These are phyloP conservation scores for Umbelopsis sp. DNA, from an alignment of 371 early-diverging fungal species.

Conservation along the genomic window DNA sequence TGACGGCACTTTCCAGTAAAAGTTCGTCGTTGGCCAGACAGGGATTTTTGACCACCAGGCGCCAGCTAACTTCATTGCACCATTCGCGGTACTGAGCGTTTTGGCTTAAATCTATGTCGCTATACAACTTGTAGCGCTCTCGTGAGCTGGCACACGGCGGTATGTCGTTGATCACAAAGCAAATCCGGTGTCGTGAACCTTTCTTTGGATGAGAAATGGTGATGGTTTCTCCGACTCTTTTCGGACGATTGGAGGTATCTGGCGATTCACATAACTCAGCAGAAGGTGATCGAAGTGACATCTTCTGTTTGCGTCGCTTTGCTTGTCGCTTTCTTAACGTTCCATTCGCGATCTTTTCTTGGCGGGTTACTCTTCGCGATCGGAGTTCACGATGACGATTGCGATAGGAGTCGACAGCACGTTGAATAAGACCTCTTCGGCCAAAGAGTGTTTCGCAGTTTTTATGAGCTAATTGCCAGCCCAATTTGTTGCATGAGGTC, in stretches of 20 bases:
- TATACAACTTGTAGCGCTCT: slow-evolving; percentile 5
- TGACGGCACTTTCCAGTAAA: not conserved
- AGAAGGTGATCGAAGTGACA: not conserved
- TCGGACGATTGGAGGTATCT: not conserved
- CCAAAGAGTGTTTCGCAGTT: slow-evolving; percentile 81
- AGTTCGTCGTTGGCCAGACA: not conserved
- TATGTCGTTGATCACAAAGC: slow-evolving; percentile 6
- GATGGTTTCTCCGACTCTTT: slow-evolving; percentile 1
- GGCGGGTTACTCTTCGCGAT: slow-evolving; percentile 72
- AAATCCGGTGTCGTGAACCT: not conserved
- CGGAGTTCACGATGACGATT: slow-evolving; percentile 80
- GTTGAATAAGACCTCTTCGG: slow-evolving; percentile 85
- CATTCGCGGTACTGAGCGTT: slow-evolving; percentile 14
- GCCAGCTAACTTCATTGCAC: slow-evolving; percentile 14
- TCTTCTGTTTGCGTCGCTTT: slow-evolving; percentile 19
- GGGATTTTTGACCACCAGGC: slow-evolving; percentile 1
- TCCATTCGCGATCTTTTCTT: slow-evolving; percentile 75
- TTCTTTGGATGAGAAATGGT: not conserved
- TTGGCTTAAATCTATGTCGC: not conserved
- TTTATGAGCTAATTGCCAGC: slow-evolving; percentile 84
- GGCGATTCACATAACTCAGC: not conserved
- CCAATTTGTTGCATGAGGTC: slow-evolving; percentile 82
- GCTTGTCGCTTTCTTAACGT: slow-evolving; percentile 59
- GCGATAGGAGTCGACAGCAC: slow-evolving; percentile 90
- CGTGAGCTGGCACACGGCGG: not conserved